Evolutionary conservation across 2,329 filamentous ascomycete species (phyloP).

Genomic region (Fusarium multiceps): DNA sequence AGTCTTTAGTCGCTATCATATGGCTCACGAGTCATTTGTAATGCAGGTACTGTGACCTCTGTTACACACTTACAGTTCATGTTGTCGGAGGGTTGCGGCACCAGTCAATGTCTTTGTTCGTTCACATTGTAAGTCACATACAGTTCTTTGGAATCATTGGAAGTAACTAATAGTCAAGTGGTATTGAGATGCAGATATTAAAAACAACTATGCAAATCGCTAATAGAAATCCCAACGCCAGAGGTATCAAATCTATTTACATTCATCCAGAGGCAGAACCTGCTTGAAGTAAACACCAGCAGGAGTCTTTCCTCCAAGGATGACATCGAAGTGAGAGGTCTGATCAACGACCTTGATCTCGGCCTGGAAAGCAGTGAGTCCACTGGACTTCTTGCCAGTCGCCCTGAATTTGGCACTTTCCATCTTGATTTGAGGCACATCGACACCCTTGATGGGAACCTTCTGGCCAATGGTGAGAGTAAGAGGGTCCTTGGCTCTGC

Average conservation of each 20-base stretch:
- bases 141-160: background rate
- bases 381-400: conserved; percentile 26
- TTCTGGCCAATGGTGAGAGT: conserved; percentile 6
- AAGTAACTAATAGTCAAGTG: background rate
- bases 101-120: fast-evolving
- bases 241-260: background rate
- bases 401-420: conserved; percentile 19
- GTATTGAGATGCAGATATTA: background rate
- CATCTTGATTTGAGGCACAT: conserved; percentile 3
- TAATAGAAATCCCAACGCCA: background rate
- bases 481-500: conserved; percentile 16
- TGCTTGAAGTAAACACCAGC: background rate
- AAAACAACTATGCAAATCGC: background rate
- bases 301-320: conserved; percentile 4
- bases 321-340: background rate
- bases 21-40: conserved; percentile 15
- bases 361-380: conserved; percentile 18
- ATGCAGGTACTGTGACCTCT: conserved; percentile 1
- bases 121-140: background rate
- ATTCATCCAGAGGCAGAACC: background rate
- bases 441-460: background rate
- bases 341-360: background rate
- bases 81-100: fast-evolving
- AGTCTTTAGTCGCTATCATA: conserved; percentile 26
- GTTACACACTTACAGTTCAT: conserved; percentile 1